A percentile compares a stretch with the other conserved stretches of the same genome.
Conservation (phyloP, 176 grass and related monocot species). For the Thalia dealbata region DNA sequence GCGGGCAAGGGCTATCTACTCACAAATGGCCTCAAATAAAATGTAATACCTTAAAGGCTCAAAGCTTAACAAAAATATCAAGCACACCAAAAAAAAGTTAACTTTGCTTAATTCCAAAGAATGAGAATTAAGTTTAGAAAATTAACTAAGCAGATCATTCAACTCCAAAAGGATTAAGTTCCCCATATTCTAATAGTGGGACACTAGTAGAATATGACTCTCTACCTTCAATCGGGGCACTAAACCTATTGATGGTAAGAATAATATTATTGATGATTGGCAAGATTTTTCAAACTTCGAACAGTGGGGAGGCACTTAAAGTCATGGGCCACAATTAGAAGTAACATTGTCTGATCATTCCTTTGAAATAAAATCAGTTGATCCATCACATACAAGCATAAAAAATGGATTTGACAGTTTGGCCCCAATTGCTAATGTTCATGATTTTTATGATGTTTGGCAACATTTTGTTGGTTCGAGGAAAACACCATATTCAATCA, state of each 20-base stretch:
- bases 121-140: no score
- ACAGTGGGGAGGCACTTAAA: slow-evolving; percentile 12
- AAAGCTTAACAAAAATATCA: no score
- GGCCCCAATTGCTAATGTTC: slow-evolving; percentile 24
- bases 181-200: no score
- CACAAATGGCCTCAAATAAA: no score
- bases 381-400: slow-evolving; percentile 23
- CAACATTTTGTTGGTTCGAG: slow-evolving; percentile 35
- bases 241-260: slow-evolving; percentile 17
- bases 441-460: slow-evolving; percentile 55
- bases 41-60: no score
- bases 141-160: no score
- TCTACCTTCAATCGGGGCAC: no score
- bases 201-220: no score
- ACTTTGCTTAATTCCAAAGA: no score
- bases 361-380: slow-evolving; percentile 26
- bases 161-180: no score
- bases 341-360: slow-evolving; percentile 12
- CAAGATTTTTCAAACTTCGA: slow-evolving; percentile 51
- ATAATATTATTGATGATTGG: slow-evolving; percentile 37
- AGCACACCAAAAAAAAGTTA: no score
- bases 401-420: slow-evolving; percentile 24
- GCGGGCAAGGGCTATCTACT: no score
- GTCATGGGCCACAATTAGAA: slow-evolving; percentile 12
- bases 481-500: slow-evolving; percentile 16